Conservation (phyloP, 1,284 basidiomycete genomes). For the Chalciporus piperatoides region DNA sequence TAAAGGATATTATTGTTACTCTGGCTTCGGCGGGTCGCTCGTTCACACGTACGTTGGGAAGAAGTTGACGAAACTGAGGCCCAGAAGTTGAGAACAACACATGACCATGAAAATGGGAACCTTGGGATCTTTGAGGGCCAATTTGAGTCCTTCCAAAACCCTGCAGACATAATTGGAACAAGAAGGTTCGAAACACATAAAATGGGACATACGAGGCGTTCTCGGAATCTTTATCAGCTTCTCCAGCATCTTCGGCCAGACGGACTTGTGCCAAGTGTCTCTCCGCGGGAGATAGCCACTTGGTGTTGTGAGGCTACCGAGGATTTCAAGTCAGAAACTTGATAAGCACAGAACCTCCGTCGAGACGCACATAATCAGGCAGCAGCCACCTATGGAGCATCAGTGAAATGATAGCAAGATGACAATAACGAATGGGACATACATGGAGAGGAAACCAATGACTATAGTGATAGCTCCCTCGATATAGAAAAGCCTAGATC, state of each 20-base stretch:
- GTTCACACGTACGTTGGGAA: conserved; percentile 57
- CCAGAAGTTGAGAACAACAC: conserved; percentile 51
- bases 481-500: conserved; percentile 52
- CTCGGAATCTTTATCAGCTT: conserved; percentile 58
- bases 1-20: conserved; percentile 20
- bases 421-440: conserved; percentile 16
- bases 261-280: conserved; percentile 68
- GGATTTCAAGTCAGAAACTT: neutral
- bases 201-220: conserved; percentile 48
- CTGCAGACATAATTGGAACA: conserved; percentile 31
- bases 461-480: conserved; percentile 57
- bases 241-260: conserved; percentile 73
- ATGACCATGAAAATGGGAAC: conserved; percentile 59
- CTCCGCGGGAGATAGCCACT: conserved; percentile 58
- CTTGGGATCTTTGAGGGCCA: conserved; percentile 64
- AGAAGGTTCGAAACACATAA: no score
- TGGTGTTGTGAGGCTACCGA: conserved; percentile 59
- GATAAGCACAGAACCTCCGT: neutral
- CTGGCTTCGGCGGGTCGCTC: neutral
- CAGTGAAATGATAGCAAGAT: neutral
- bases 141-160: conserved; percentile 48
- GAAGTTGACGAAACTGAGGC: conserved; percentile 70
- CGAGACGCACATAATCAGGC: conserved; percentile 48
- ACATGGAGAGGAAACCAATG: conserved; percentile 57
- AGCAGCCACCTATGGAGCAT: conserved; percentile 42